phyloP scores from a whole-genome alignment of 2,329 filamentous ascomycete species.

The Verticillium albo-atrum region DNA sequence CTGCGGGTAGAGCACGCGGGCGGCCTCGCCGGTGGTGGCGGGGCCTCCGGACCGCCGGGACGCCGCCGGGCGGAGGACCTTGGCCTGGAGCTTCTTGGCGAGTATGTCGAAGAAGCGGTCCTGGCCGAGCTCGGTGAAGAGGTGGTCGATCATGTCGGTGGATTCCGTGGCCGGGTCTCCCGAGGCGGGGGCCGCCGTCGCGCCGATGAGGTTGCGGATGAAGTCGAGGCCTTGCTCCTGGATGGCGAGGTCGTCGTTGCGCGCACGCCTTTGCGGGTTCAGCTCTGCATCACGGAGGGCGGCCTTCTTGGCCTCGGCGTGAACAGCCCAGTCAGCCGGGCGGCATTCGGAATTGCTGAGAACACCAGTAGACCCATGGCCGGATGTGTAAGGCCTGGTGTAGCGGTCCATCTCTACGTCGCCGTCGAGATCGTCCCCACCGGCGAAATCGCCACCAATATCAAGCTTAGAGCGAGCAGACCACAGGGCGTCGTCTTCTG shows the following conservation, averaged over 20 bases:
- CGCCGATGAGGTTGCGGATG: slow-evolving; percentile 81
- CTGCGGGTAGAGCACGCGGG: slow-evolving; percentile 49
- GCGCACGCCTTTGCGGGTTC: slow-evolving; percentile 61
- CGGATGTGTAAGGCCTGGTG: slow-evolving; percentile 22
- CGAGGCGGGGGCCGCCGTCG: slow-evolving; percentile 42
- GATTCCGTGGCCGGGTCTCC: slow-evolving; percentile 46
- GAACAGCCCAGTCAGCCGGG: slow-evolving; percentile 37
- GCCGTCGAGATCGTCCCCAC: slow-evolving; percentile 44
- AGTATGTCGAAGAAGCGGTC: slow-evolving; percentile 78
- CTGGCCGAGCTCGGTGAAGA: slow-evolving; percentile 72
- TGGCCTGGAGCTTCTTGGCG: slow-evolving; percentile 68
- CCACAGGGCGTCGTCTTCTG: slow-evolving; percentile 46
- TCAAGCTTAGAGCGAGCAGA: slow-evolving; percentile 28
- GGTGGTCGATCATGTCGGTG: slow-evolving; percentile 75
- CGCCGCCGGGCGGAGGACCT: slow-evolving; percentile 46
- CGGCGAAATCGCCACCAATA: slow-evolving; percentile 14
- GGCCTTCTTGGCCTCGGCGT: slow-evolving; percentile 45
- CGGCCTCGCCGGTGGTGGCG: slow-evolving; percentile 8
- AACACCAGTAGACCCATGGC: slow-evolving; percentile 10
- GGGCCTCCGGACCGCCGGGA: slow-evolving; percentile 30
- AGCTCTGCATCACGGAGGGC: slow-evolving; percentile 61
- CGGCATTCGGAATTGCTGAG: slow-evolving; percentile 12
- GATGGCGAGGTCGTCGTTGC: slow-evolving; percentile 75
- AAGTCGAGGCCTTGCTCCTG: slow-evolving; percentile 91
- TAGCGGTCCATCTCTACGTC: slow-evolving; percentile 53